Evolutionary conservation across 345 rosid genomes (phyloP).

Genomic region (Pugionium dolabratum): DNA sequence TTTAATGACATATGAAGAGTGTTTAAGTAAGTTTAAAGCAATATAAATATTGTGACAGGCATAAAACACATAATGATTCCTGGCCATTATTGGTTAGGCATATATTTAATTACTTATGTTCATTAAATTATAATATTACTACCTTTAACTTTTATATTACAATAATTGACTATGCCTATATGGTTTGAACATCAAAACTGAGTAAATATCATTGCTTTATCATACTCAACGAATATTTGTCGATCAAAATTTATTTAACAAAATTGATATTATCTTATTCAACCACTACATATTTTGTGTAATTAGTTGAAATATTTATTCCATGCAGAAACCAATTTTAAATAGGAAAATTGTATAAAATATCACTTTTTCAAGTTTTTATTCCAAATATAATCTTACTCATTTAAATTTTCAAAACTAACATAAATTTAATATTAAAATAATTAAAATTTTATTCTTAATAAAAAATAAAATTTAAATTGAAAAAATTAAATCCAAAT

Average conservation of each 20-base stretch:
- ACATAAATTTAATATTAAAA: no score
- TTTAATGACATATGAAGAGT: conserved; percentile 35
- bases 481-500: no score
- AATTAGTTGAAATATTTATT: background rate
- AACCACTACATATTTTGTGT: background rate
- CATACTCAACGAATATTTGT: conserved; percentile 16
- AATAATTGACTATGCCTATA: conserved; percentile 15
- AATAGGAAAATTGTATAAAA: background rate
- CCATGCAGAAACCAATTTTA: conserved; percentile 16
- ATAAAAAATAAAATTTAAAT: no score
- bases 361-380: no score
- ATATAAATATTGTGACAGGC: conserved; percentile 37
- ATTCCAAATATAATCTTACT: no score
- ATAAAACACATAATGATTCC: conserved; percentile 39
- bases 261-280: background rate
- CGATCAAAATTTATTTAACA: background rate
- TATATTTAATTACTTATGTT: conserved; percentile 34
- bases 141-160: conserved; percentile 18
- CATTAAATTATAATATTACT: conserved; percentile 10
- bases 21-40: conserved; percentile 34
- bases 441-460: no score
- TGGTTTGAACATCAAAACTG: no score
- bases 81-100: conserved; percentile 35
- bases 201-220: background rate
- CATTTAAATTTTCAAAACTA: no score